Base-by-base conservation (phyloP, 140 eudicot species). In the Anethum foeniculum region DNA sequence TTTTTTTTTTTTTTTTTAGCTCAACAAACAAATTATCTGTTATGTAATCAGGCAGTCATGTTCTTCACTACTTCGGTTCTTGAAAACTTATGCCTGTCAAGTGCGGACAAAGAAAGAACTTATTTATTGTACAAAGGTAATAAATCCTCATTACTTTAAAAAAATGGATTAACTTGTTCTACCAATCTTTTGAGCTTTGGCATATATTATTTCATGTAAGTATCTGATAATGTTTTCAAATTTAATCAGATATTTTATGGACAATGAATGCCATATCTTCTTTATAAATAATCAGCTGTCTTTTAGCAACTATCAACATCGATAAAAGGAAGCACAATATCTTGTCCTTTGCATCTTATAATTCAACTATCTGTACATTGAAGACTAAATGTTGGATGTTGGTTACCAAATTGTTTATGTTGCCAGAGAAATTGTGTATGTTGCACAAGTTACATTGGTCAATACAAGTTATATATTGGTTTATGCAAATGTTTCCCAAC, bases 21-120 rank as follows among this genome's bases (percentile, higher is more conserved):
- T 39, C 47, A 56, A 6, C 43, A 54, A 12, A 52, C 7, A 39
- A 46, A 7, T 67, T 30, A 81, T 41, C 32, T 32, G 47, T 81
- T 81, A n/a, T 56, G 25, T 38, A 38, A 21, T 14, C 90, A 90
- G 95, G 78, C 85, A 88, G 82, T 85, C 77, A 90, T 88, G 86
- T 82, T 83, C 87, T 88, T 81, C 88, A 88, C 88, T 85, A 76
- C 85, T 85, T 71, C 43, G 62, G 54, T 81, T 9, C 84, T 88
- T 51, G 95, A 90, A 80, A 90, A 88, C 82, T 84, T 90, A 54
- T 86, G 88, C 18, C 88, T 90, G 14, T 90, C 95, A 8, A 81
- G 86, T 71, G 83, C 77, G 79, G 85, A 88, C 76, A 90, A 90
- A 52, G 95, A 90, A 90, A 83, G 95, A 90, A 71, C 92, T 90